Base-by-base conservation (phyloP, 495 filamentous ascomycete species). In the Neurospora sp. region DNA sequence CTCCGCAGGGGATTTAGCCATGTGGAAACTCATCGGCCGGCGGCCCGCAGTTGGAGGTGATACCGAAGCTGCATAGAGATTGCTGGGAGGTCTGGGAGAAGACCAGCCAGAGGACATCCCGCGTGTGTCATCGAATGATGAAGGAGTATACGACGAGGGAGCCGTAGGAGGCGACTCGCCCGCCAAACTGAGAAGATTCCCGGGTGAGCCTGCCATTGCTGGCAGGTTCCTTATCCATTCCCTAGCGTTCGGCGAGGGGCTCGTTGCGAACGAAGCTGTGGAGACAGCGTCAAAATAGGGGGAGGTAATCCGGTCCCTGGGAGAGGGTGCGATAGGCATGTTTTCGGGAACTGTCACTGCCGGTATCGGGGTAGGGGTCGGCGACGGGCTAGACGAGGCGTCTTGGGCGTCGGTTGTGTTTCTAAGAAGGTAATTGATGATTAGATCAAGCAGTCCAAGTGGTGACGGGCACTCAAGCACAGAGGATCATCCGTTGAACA, bases 151-250 rank as follows among this genome's bases (percentile, higher is more conserved):
- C 0, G 86, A 88, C 2, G 86, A 88, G 8, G 85, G 85, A 38
- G 82, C 80, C 18, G 83, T 86, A 3, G 86, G 86, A 45, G 86
- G 85, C 0, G 86, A 87, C 74, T 88, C 87, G 69, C 85, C 85
- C 71, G 84, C 78, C 74, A 85, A 82, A 74, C 83, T 86, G 69
- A 86, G 85, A 70, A 88, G 77, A 74, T 89, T 88, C 44, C 81
- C 83, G 6, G 86, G 86, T n/a, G 87, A 89, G 37, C 82, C 85
- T 22, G 85, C 85, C 80, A 85, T 79, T 39, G 79, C 83, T 39
- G 83, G 78, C 22, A 79, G 72, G 70, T 85, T 83, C 72, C 80
- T 82, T 39, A 85, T 80, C 86, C 86, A 89, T 78, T 89, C 87
- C 80, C 82, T 84, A 73, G 84, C 82, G 71, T 80, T 86, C 68